Conservation (phyloP, 1,139 yeast species). For the Blastobotrys capitulatus region DNA sequence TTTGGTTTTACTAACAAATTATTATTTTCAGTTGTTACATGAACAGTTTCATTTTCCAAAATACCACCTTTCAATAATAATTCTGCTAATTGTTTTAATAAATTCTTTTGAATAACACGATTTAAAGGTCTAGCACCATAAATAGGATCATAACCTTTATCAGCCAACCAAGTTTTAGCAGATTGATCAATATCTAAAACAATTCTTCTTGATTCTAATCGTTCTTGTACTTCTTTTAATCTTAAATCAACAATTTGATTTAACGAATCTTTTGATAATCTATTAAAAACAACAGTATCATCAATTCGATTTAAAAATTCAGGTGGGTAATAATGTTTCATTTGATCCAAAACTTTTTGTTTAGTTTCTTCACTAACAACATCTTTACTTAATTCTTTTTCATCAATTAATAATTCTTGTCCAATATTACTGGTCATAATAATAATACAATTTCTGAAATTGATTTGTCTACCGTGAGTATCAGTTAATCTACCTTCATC, state of each 20-base stretch:
- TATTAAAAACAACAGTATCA: constrained; percentile 83
- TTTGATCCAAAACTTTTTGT: constrained; percentile 53
- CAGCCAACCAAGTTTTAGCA: constrained; percentile 73
- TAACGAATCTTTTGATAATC: constrained; percentile 70
- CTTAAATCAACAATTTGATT: constrained; percentile 79
- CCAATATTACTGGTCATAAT: constrained; percentile 98
- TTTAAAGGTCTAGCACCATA: constrained; percentile 97
- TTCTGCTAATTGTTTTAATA: constrained; percentile 83
- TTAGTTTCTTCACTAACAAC: constrained; percentile 46
- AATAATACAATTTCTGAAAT: constrained; percentile 88
- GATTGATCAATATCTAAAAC: constrained; percentile 46
- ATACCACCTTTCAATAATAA: constrained; percentile 74
- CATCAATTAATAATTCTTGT: constrained; percentile 75
- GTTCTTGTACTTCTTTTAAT: constrained; percentile 68
- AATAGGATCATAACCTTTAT: constrained; percentile 80
- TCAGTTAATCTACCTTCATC: constrained; percentile 95
- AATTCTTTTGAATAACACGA: constrained; percentile 72
- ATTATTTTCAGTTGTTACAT: constrained; percentile 37
- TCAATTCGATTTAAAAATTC: constrained; percentile 92
- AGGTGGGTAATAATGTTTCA: constrained; percentile 78
- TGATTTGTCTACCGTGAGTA: constrained; percentile 89
- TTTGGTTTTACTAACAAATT: constrained; percentile 44
- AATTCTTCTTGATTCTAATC: constrained; percentile 77
- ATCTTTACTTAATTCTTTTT: constrained; percentile 46
- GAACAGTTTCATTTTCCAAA: constrained; percentile 61